Evolutionary conservation across 306 rosid genomes (phyloP).

Genomic region (Dryas drummondii): DNA sequence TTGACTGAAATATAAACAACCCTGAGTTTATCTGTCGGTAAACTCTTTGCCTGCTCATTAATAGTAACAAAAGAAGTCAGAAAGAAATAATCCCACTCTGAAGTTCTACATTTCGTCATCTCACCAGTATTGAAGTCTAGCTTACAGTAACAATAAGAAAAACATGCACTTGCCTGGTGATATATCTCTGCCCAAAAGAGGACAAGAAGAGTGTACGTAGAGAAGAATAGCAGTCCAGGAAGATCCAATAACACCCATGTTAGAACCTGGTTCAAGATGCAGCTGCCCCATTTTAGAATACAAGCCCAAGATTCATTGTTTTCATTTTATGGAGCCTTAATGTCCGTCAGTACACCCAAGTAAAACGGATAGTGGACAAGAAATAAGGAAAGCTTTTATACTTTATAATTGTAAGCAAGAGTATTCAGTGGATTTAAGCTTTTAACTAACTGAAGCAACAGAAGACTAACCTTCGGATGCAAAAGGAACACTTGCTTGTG

Average conservation of each 20-base stretch:
- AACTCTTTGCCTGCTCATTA: slow-evolving; percentile 78
- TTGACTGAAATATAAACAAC: slow-evolving; percentile 66
- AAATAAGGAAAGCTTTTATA: not conserved
- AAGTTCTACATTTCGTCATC: not conserved
- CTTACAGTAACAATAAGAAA: not conserved
- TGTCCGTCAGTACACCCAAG: not conserved
- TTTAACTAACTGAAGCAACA: not conserved
- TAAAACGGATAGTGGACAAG: not conserved
- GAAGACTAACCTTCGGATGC: slow-evolving; percentile 66
- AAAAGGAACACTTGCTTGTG: slow-evolving; percentile 67
- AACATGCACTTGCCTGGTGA: slow-evolving; percentile 69
- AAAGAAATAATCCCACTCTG: not conserved
- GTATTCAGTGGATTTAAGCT: not conserved
- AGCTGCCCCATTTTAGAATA: slow-evolving; percentile 32
- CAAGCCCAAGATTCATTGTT: not conserved
- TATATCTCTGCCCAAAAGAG: slow-evolving; percentile 98
- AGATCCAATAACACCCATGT: slow-evolving; percentile 64
- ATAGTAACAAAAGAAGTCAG: not conserved
- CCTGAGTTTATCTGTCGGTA: slow-evolving; percentile 83
- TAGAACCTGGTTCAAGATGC: slow-evolving; percentile 59
- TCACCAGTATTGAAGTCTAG: not conserved
- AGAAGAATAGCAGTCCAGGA: slow-evolving; percentile 89
- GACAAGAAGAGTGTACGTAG: slow-evolving; percentile 87
- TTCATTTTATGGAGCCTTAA: not conserved
- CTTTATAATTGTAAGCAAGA: not conserved